These are phyloP conservation scores for Tinospora cordifolia DNA, from an alignment of 164 flowering plant genomes.

Conservation along the genomic window DNA sequence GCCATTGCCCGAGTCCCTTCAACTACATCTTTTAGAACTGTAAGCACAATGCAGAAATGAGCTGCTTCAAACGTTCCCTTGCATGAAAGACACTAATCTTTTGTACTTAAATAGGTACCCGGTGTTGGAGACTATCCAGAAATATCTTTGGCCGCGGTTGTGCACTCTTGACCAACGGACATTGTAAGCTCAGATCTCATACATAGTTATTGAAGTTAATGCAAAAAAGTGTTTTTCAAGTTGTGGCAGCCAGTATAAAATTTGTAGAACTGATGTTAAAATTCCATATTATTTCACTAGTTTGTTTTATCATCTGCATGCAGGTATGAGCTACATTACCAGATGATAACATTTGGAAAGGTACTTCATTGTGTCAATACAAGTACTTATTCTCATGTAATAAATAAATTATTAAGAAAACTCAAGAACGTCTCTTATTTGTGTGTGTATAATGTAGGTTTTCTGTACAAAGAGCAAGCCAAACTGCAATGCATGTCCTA, in stretches of 20 bases:
- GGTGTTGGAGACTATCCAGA: constrained; percentile 56
- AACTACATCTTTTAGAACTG: constrained; percentile 66
- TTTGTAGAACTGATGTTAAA: not conserved
- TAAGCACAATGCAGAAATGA: constrained; percentile 25
- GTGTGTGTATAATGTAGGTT: constrained; percentile 45
- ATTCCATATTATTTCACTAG: constrained; percentile 10
- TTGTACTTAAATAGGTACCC: constrained; percentile 49
- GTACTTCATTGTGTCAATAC: constrained; percentile 24
- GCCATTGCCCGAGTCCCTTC: constrained; percentile 66
- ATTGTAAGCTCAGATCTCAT: constrained; percentile 38
- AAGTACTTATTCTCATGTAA: too few species aligned
- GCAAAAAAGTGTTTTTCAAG: not conserved
- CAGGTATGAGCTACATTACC: constrained; percentile 92
- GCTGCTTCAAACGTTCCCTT: not conserved
- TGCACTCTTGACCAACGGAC: constrained; percentile 58
- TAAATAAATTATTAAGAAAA: not conserved
- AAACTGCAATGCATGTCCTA: constrained; percentile 80
- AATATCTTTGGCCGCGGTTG: constrained; percentile 82
- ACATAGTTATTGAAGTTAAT: constrained; percentile 3
- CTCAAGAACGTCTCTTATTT: not conserved
- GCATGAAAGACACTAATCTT: constrained; percentile 7
- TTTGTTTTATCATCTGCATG: constrained; percentile 5
- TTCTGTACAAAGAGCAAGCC: constrained; percentile 83
- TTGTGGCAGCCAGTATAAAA: constrained; percentile 10
- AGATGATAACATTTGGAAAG: constrained; percentile 95